Conservation (phyloP, 148 eudicot species). For the Dysphania ambrosioides region DNA sequence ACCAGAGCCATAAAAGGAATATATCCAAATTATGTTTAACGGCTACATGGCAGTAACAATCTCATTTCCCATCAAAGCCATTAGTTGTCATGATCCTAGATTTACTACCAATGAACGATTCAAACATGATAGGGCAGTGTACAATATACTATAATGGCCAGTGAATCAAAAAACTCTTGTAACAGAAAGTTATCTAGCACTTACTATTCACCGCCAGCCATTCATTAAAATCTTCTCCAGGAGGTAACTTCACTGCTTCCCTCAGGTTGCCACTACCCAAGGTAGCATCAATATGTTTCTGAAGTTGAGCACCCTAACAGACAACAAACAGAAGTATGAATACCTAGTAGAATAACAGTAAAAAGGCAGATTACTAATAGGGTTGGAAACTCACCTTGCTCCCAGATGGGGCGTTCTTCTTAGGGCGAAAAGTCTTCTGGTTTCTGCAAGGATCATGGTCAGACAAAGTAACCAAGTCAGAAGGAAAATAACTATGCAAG, state of each 20-base stretch:
- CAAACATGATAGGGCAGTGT: conserved; percentile 24
- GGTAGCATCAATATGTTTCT: conserved; percentile 82
- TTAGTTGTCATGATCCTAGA: not conserved
- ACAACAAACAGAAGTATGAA: conserved; percentile 2
- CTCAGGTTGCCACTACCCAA: conserved; percentile 88
- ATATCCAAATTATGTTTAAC: not conserved
- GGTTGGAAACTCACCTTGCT: conserved; percentile 48
- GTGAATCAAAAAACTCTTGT: not conserved
- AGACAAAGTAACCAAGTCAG: not conserved
- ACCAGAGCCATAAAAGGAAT: not conserved
- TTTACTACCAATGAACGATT: not conserved
- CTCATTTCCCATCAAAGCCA: not conserved
- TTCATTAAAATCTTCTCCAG: conserved; percentile 94
- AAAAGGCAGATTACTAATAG: not conserved
- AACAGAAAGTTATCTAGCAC: not conserved
- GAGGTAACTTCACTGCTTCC: conserved; percentile 95
- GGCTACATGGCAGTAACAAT: not conserved
- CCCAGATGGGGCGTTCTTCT: conserved; percentile 76
- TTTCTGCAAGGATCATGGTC: conserved; percentile 41
- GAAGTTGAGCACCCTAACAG: conserved; percentile 80
- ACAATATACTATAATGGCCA: conserved; percentile 4
- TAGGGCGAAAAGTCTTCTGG: conserved; percentile 80
- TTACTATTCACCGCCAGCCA: conserved; percentile 98
- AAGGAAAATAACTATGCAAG: not conserved
- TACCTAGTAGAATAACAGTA: not conserved